Conservation (phyloP, 2,329 filamentous ascomycete species). For the Penicillium psychrosexuale region DNA sequence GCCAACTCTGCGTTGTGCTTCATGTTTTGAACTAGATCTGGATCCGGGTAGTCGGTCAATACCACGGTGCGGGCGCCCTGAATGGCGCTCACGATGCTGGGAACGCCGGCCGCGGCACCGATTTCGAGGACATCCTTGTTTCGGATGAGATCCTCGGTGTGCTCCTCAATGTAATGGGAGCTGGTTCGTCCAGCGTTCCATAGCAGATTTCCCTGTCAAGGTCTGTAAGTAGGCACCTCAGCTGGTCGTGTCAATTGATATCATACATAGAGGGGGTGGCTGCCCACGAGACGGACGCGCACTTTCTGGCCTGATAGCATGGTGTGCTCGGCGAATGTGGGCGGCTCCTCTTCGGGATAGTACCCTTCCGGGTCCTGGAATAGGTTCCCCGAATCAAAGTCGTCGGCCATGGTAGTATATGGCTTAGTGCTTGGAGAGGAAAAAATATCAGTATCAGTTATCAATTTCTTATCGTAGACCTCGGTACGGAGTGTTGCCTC, state of each 20-base stretch:
- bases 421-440: neutral
- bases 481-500: neutral
- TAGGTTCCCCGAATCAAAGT: constrained; percentile 50
- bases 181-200: constrained; percentile 87
- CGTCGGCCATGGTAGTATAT: constrained; percentile 26
- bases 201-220: constrained; percentile 67
- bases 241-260: neutral
- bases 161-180: constrained; percentile 71
- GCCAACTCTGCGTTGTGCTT: constrained; percentile 66
- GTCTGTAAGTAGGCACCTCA: neutral
- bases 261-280: constrained; percentile 77
- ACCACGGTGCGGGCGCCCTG: constrained; percentile 68
- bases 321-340: constrained; percentile 69
- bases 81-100: constrained; percentile 72
- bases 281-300: constrained; percentile 74
- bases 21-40: constrained; percentile 77
- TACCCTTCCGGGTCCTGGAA: constrained; percentile 81
- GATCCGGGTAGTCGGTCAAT: constrained; percentile 85
- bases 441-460: constrained; percentile 15
- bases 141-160: constrained; percentile 58
- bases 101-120: constrained; percentile 82
- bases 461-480: constrained; percentile 10
- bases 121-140: constrained; percentile 77
- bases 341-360: constrained; percentile 72
- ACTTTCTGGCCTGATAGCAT: constrained; percentile 64